phyloP scores from a whole-genome alignment of 192 early-diverging fungal species.

The Dissophora ornata region DNA sequence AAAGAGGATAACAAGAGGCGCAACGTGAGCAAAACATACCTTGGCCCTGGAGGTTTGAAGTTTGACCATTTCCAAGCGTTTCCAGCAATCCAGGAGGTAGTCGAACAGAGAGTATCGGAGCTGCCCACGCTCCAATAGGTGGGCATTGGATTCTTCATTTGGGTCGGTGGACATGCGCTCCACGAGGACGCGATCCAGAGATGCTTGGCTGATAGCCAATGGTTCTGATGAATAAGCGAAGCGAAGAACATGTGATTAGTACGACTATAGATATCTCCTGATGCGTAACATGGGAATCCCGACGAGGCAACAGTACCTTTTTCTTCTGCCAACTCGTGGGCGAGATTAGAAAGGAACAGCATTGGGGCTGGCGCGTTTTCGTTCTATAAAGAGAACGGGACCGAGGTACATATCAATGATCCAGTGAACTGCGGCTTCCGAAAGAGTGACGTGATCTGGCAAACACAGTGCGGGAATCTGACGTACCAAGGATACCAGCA shows the following conservation, averaged over 20 bases:
- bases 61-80: slow-evolving; percentile 60
- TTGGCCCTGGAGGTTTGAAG: slow-evolving; percentile 64
- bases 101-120: slow-evolving; percentile 60
- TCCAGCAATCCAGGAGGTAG: slow-evolving; percentile 77
- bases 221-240: slow-evolving; percentile 49
- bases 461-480: slow-evolving; percentile 3
- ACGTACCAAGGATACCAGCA: slow-evolving; percentile 82
- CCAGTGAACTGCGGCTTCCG: background rate
- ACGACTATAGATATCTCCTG: too few species aligned
- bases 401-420: background rate
- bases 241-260: too few species aligned
- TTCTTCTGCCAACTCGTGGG: slow-evolving; percentile 18
- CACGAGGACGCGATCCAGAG: slow-evolving; percentile 76
- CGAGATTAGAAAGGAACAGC: slow-evolving; percentile 36
- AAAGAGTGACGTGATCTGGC: background rate
- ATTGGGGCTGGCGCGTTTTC: slow-evolving; percentile 20
- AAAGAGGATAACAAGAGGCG: too few species aligned
- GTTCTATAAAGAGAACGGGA: slow-evolving; percentile 32
- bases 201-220: slow-evolving; percentile 41
- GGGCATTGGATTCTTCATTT: slow-evolving; percentile 54
- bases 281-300: too few species aligned
- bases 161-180: slow-evolving; percentile 74
- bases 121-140: slow-evolving; percentile 39
- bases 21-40: too few species aligned
- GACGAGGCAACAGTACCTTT: too few species aligned